Percentiles rank a stretch among this genome's conserved stretches.
These are phyloP conservation scores for Candida sojae DNA, from an alignment of 1,139 yeast species.

Conservation along the genomic window DNA sequence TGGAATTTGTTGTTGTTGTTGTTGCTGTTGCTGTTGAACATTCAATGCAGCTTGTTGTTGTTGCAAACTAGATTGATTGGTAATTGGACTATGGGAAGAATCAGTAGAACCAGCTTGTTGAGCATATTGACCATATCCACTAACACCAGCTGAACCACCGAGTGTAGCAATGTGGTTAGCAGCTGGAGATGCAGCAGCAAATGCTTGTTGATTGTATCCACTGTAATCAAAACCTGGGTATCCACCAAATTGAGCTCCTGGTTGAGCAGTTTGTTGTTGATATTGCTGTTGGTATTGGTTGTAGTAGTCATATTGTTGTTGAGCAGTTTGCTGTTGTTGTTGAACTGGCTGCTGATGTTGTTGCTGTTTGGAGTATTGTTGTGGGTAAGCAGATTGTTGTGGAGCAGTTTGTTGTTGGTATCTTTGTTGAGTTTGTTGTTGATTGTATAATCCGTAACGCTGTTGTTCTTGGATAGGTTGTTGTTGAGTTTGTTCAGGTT, in stretches of 20 bases:
- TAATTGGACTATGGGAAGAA: constrained; percentile 27
- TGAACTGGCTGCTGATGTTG: constrained; percentile 18
- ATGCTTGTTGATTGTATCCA: constrained; percentile 39
- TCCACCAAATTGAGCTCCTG: constrained; percentile 45
- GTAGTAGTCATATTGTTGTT: constrained; percentile 26
- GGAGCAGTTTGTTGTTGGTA: constrained; percentile 15
- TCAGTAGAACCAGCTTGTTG: constrained; percentile 21
- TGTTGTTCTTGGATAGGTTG: constrained; percentile 14
- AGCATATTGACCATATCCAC: constrained; percentile 31
- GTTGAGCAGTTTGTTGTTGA: constrained; percentile 45
- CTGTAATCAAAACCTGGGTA: constrained; percentile 49
- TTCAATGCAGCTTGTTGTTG: constrained; percentile 15
- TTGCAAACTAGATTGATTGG: constrained; percentile 26
- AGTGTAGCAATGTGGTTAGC: constrained; percentile 31
- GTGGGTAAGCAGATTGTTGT: constrained; percentile 18
- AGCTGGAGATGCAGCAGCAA: constrained; percentile 30
- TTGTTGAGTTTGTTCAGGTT: constrained; percentile 17
- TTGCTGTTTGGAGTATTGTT: constrained; percentile 18
- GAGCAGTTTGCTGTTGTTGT: constrained; percentile 20
- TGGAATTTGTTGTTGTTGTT: constrained; percentile 19
- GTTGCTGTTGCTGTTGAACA: constrained; percentile 10
- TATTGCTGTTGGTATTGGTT: constrained; percentile 39
- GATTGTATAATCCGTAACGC: constrained; percentile 15
- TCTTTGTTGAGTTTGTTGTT: constrained; percentile 15
- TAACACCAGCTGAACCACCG: constrained; percentile 19